Evolutionary conservation across 257 asterid genomes (phyloP).

Genomic region (Primulina eburnea): DNA sequence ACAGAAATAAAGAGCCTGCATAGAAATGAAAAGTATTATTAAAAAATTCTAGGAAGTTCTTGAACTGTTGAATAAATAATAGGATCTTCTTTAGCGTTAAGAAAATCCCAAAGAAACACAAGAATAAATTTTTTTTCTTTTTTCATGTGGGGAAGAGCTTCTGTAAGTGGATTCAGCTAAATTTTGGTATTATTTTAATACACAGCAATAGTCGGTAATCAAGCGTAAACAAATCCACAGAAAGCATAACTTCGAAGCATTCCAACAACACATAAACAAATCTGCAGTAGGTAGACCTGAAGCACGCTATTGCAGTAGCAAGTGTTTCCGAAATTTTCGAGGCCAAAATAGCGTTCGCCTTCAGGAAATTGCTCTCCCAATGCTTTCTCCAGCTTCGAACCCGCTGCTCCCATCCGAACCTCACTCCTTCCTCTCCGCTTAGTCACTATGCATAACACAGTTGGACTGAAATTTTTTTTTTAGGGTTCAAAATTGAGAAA

Average conservation of each 20-base stretch:
- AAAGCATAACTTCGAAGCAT: constrained; percentile 22
- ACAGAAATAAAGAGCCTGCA: constrained; percentile 94
- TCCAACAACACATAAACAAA: constrained; percentile 13
- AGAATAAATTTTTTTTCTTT: too few species aligned
- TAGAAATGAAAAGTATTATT: background rate
- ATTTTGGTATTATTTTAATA: background rate
- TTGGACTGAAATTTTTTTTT: too few species aligned
- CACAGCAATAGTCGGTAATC: background rate
- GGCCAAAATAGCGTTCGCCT: constrained; percentile 61
- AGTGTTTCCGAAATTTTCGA: constrained; percentile 61
- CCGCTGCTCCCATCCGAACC: constrained; percentile 56
- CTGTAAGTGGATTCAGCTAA: too few species aligned
- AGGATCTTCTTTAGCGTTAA: background rate
- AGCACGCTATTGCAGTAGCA: constrained; percentile 69
- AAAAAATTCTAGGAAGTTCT: background rate
- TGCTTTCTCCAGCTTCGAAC: constrained; percentile 63
- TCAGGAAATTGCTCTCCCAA: constrained; percentile 65
- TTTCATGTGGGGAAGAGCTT: too few species aligned
- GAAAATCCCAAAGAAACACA: too few species aligned
- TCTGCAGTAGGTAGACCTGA: constrained; percentile 35
- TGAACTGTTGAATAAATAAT: background rate
- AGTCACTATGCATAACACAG: too few species aligned
- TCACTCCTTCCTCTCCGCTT: constrained; percentile 27
- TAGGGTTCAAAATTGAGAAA: too few species aligned
- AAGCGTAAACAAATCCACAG: constrained; percentile 12